Conservation (phyloP, 257 asterid genomes). For the Knoxia roxburghii region DNA sequence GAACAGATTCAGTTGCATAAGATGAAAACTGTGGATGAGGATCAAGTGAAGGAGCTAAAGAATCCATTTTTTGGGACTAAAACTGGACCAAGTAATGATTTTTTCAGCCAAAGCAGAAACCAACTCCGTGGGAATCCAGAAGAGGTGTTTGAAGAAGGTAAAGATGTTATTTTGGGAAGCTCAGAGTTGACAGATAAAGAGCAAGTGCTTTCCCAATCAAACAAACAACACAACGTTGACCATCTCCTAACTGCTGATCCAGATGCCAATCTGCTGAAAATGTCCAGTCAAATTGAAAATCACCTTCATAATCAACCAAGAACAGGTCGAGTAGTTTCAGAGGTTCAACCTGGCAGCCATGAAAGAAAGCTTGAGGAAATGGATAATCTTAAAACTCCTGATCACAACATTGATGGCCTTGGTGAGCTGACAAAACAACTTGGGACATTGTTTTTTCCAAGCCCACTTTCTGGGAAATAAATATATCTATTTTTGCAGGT, state of each 20-base stretch:
- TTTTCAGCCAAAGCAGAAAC: neutral
- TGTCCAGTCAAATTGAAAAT: neutral
- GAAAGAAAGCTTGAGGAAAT: slow-evolving; percentile 3
- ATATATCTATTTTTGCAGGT: slow-evolving; percentile 20
- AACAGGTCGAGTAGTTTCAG: neutral
- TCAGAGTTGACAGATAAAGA: too few species aligned
- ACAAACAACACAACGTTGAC: neutral
- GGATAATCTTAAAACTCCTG: neutral
- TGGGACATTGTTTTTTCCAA: too few species aligned
- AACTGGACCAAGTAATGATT: neutral
- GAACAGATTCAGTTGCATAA: slow-evolving; percentile 5
- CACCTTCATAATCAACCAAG: neutral
- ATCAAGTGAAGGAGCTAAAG: slow-evolving; percentile 7
- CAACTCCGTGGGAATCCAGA: neutral
- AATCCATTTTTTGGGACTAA: neutral
- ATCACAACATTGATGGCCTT: neutral
- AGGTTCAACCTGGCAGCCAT: neutral
- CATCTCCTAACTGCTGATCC: slow-evolving; percentile 1
- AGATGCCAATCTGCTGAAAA: slow-evolving; percentile 6
- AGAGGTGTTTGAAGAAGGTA: slow-evolving; percentile 5
- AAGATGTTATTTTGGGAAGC: neutral
- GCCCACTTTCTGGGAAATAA: slow-evolving; percentile 5
- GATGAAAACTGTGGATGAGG: neutral
- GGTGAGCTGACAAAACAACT: too few species aligned
- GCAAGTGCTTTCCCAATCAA: neutral